Evolutionary conservation across 306 rosid species (phyloP).

Genomic region (Prinsepia uniflora): DNA sequence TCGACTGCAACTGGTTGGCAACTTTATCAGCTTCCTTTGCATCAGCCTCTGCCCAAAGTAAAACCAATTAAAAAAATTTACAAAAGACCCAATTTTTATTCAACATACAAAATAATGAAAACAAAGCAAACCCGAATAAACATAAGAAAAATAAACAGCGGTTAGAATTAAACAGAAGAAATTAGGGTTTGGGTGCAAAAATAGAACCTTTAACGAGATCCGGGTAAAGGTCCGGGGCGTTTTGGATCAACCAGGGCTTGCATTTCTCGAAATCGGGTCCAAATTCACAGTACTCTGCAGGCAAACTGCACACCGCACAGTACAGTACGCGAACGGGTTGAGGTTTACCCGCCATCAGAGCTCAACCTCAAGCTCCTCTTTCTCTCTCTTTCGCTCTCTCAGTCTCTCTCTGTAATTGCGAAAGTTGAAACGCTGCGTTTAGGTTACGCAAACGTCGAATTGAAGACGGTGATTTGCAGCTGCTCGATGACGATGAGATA

Average conservation of each 20-base stretch:
- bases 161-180: neutral
- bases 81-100: neutral
- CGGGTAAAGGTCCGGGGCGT: slow-evolving; percentile 78
- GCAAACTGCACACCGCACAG: slow-evolving; percentile 67
- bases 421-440: slow-evolving; percentile 42
- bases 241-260: slow-evolving; percentile 97
- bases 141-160: neutral
- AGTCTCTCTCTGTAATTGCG: neutral
- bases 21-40: slow-evolving; percentile 64
- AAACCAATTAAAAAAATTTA: neutral
- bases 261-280: slow-evolving; percentile 96
- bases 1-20: slow-evolving; percentile 60
- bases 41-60: slow-evolving; percentile 47
- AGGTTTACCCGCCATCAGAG: slow-evolving; percentile 82
- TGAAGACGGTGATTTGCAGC: neutral
- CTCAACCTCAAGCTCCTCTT: slow-evolving; percentile 12
- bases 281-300: slow-evolving; percentile 93
- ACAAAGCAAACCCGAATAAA: neutral
- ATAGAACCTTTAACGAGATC: slow-evolving; percentile 67
- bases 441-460: slow-evolving; percentile 10
- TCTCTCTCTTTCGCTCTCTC: neutral
- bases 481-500: neutral
- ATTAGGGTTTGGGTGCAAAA: neutral
- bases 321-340: slow-evolving; percentile 76
- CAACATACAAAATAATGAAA: neutral